phyloP scores from a whole-genome alignment of 176 grass and related monocot genomes.

The Ampelocalamus luodianensis region DNA sequence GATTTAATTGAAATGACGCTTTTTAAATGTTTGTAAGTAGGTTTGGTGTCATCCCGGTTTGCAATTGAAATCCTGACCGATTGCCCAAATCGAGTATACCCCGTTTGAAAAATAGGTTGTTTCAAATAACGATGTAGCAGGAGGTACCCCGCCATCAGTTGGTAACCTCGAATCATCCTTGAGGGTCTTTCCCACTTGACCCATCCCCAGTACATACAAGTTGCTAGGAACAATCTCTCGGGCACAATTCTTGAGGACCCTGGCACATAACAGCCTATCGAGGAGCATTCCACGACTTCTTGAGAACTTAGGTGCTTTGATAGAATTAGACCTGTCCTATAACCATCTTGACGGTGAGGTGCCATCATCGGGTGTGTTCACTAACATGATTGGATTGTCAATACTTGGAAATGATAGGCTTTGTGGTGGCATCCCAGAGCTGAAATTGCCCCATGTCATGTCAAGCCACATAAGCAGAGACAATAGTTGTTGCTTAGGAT shows the following conservation, averaged over 20 bases:
- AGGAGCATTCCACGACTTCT: conserved; percentile 31
- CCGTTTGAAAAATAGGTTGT: no score
- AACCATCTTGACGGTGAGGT: conserved; percentile 41
- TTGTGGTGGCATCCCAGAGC: conserved; percentile 40
- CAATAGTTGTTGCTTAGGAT: conserved; percentile 26
- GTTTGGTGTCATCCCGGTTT: no score
- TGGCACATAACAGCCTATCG: conserved; percentile 39
- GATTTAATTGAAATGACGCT: no score
- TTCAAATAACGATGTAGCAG: background rate
- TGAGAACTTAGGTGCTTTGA: background rate
- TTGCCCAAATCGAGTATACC: no score
- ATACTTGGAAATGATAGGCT: conserved; percentile 34
- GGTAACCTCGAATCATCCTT: conserved; percentile 24
- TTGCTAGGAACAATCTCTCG: conserved; percentile 9
- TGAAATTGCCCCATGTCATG: conserved; percentile 36
- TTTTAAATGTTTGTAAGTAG: no score
- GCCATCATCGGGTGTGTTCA: conserved; percentile 5
- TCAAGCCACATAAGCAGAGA: conserved; percentile 9
- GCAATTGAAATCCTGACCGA: no score
- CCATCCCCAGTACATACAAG: background rate
- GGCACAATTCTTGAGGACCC: conserved; percentile 17
- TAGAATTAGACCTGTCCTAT: conserved; percentile 40
- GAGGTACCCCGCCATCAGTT: background rate
- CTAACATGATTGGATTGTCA: conserved; percentile 23
- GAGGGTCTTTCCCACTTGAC: conserved; percentile 26